Conservation (phyloP, 768 basidiomycete species). For the Trametes punicea region DNA sequence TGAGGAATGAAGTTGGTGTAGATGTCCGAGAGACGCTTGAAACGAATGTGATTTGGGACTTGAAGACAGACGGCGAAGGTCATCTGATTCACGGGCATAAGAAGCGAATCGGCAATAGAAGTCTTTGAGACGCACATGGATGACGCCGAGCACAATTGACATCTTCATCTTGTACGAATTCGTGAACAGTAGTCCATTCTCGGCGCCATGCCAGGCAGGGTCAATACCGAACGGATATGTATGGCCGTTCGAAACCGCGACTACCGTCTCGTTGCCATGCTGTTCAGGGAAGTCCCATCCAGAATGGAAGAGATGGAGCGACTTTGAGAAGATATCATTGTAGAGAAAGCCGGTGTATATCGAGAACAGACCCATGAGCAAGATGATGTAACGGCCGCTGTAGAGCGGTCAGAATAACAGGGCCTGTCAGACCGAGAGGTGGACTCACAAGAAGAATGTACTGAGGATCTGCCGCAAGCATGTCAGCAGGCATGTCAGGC, state of each 20-base stretch:
- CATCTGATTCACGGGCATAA: constrained; percentile 62
- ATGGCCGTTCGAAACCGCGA: constrained; percentile 56
- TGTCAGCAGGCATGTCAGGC: neutral
- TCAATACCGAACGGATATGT: constrained; percentile 95
- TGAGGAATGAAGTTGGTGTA: constrained; percentile 96
- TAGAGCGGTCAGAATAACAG: constrained; percentile 22
- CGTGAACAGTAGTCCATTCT: constrained; percentile 88
- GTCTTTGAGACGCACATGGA: constrained; percentile 65
- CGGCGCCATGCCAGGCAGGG: constrained; percentile 91
- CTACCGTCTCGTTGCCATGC: constrained; percentile 42
- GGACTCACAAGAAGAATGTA: constrained; percentile 88
- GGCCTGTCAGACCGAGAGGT: constrained; percentile 9
- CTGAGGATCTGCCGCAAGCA: constrained; percentile 60
- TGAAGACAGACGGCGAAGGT: constrained; percentile 96
- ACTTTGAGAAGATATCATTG: constrained; percentile 97
- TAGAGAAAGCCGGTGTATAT: constrained; percentile 97
- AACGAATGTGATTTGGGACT: constrained; percentile 91
- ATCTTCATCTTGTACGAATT: constrained; percentile 99
- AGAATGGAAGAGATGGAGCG: constrained; percentile 82
- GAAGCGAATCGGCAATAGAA: neutral
- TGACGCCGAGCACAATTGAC: constrained; percentile 93
- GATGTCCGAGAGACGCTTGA: constrained; percentile 83
- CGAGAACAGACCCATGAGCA: constrained; percentile 97
- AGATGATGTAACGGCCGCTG: constrained; percentile 96
- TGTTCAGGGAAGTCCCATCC: constrained; percentile 75